Percentiles rank a stretch among this genome's conserved stretches.
Conservation (phyloP, 2,329 filamentous ascomycete genomes). For the Colletotrichum shisoi region DNA sequence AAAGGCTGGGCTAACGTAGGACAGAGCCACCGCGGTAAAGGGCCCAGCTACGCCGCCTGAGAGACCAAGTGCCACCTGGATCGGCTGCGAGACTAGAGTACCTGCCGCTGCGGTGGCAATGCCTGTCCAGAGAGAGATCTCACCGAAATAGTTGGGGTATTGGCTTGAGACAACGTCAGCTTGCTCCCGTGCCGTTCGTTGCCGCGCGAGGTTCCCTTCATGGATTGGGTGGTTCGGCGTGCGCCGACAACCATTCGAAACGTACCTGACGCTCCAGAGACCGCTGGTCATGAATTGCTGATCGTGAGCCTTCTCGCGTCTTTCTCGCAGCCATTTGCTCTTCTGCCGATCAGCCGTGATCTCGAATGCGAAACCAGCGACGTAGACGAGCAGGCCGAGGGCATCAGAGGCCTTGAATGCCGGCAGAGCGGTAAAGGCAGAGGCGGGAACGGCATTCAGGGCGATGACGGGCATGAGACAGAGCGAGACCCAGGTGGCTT, state of each 20-base stretch:
- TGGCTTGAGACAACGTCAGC: constrained; percentile 48
- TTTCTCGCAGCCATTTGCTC: constrained; percentile 66
- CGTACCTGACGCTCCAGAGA: constrained; percentile 65
- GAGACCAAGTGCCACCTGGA: constrained; percentile 66
- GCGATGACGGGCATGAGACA: constrained; percentile 71
- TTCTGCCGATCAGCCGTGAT: constrained; percentile 71
- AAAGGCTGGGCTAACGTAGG: constrained; percentile 69
- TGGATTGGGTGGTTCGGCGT: not conserved
- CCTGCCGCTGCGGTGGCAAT: constrained; percentile 68
- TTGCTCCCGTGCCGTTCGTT: not conserved
- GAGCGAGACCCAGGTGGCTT: constrained; percentile 74
- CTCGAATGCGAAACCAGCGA: constrained; percentile 68
- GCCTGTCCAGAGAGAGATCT: constrained; percentile 73
- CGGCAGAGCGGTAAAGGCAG: constrained; percentile 60
- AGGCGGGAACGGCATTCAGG: constrained; percentile 67
- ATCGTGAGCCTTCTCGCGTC: constrained; percentile 70
- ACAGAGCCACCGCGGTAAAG: constrained; percentile 52
- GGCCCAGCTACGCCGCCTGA: constrained; percentile 50
- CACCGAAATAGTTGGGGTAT: constrained; percentile 78
- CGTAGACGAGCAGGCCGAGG: constrained; percentile 65
- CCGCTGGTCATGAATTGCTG: constrained; percentile 72
- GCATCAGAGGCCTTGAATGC: constrained; percentile 61
- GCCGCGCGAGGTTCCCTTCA: not conserved
- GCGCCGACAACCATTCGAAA: constrained; percentile 10
- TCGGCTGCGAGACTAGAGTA: constrained; percentile 61